Evolutionary conservation across 345 rosid genomes (phyloP).

Genomic region (Euphorbia lathyris): DNA sequence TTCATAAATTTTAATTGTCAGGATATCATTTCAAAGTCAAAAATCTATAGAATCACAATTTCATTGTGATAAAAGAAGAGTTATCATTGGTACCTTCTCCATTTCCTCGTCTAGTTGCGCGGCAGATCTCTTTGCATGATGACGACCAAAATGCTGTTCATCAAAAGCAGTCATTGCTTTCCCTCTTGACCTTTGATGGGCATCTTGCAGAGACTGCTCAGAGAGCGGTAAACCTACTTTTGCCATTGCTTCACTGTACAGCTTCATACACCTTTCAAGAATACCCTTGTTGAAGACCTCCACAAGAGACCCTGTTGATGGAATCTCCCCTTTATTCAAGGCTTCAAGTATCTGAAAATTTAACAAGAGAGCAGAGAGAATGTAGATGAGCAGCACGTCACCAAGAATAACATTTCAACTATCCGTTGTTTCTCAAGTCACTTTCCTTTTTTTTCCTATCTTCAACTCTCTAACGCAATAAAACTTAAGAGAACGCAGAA

Average conservation of each 20-base stretch:
- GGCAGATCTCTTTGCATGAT: conserved; percentile 81
- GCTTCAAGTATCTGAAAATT: conserved; percentile 88
- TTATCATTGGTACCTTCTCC: conserved; percentile 54
- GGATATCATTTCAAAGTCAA: neutral
- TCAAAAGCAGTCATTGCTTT: conserved; percentile 68
- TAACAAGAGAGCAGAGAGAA: conserved; percentile 7
- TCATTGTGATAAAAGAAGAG: neutral
- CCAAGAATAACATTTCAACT: neutral
- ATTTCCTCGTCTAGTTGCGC: conserved; percentile 76
- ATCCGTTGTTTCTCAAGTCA: neutral
- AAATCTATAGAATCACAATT: neutral
- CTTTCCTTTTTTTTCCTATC: neutral
- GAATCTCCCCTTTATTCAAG: conserved; percentile 97
- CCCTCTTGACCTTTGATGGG: conserved; percentile 57
- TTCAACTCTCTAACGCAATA: neutral
- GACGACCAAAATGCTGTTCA: conserved; percentile 92
- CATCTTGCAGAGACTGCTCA: conserved; percentile 57
- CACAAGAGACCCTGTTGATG: conserved; percentile 97
- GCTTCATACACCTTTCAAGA: conserved; percentile 77
- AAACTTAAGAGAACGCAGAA: neutral
- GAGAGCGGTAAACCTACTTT: conserved; percentile 62
- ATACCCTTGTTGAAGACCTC: conserved; percentile 95
- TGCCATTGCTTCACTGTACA: conserved; percentile 65
- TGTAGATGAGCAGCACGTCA: conserved; percentile 1
- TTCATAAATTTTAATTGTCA: neutral